Base-by-base conservation (phyloP, 768 basidiomycete species). In the Russula griseocarnosa region DNA sequence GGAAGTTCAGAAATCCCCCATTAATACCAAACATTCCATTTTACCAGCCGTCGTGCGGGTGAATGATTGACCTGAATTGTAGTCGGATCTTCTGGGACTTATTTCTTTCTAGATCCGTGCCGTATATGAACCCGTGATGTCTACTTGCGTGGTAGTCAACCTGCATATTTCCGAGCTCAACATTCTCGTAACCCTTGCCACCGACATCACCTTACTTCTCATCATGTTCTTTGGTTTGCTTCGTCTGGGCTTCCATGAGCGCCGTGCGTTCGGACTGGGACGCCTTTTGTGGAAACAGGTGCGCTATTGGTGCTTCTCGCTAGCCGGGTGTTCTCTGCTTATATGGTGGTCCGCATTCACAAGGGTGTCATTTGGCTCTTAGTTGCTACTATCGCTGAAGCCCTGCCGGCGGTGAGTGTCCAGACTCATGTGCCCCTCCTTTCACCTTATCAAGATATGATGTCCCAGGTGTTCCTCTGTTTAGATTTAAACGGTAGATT, bases 261-360 rank as follows among this genome's bases (percentile, higher is more conserved):
- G 8, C 24, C 9, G 18, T 8, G 40, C 36, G 20, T 11, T 20
- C 20, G 40, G 40, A 44, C 0, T 56, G 24, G 55, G 55, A 20
- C 24, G 38, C 16, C 40, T 42, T 20, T 3, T 56, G 55, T 56
- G 55, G 55, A 44, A 20, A 56, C 55, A 56, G 54, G 54, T 55
- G 36, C 16, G 54, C 3, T 14, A 24, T 14, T 14, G 47, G 3
- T 7, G 5, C 14, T 16, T 40, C 38, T 40, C 38, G 16, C 16
- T 40, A 5, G 47, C 22, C 5, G 22, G 11, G 13, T 24, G 9
- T 3, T 24, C 24, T 49, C 22, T 40, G 47, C 47, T 49, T 11
- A 49, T 24, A 22, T 26, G 47, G 5, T 7, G 10, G 18, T 14
- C 5, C 6, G 5, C 2, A 11, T 4, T 49, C 13, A 14, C 13